These are phyloP conservation scores for Chrysosporium keratinophilum DNA, from an alignment of 2,329 filamentous ascomycete species.

Conservation along the genomic window DNA sequence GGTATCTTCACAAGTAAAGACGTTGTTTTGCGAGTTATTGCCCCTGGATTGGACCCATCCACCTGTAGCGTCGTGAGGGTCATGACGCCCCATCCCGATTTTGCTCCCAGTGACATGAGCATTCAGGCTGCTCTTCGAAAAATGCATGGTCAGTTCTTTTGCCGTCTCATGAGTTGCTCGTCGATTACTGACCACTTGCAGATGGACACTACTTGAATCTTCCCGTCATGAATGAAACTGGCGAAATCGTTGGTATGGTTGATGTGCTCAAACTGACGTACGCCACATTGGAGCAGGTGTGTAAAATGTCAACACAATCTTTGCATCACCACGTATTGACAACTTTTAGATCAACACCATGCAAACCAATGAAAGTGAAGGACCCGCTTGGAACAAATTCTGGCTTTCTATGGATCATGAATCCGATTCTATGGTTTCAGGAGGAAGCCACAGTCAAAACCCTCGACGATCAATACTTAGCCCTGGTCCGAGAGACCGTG, in stretches of 20 bases:
- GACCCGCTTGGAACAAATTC: slow-evolving; percentile 98
- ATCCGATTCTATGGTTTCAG: slow-evolving; percentile 92
- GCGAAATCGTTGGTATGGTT: slow-evolving; percentile 98
- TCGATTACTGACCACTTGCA: slow-evolving; percentile 30
- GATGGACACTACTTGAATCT: slow-evolving; percentile 97
- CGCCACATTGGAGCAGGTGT: slow-evolving; percentile 87
- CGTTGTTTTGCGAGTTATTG: slow-evolving; percentile 94
- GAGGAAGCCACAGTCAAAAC: slow-evolving; percentile 63
- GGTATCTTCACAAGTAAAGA: slow-evolving; percentile 99
- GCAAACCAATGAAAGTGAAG: slow-evolving; percentile 76
- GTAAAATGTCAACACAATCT: slow-evolving; percentile 14
- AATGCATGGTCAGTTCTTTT: slow-evolving; percentile 73
- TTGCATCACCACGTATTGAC: background rate
- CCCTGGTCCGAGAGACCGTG: slow-evolving; percentile 61
- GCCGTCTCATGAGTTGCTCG: background rate
- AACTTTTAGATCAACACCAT: slow-evolving; percentile 67
- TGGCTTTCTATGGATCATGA: slow-evolving; percentile 94
- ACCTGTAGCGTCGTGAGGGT: slow-evolving; percentile 97
- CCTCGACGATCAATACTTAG: slow-evolving; percentile 69
- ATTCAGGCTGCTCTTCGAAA: slow-evolving; percentile 96
- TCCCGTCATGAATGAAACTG: slow-evolving; percentile 93
- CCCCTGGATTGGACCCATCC: slow-evolving; percentile 81
- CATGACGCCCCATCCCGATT: slow-evolving; percentile 98
- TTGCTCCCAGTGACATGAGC: slow-evolving; percentile 97
- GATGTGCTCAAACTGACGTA: slow-evolving; percentile 98